phyloP scores from a whole-genome alignment of 2,329 filamentous ascomycete species.

The Xylariaceae sp. region DNA sequence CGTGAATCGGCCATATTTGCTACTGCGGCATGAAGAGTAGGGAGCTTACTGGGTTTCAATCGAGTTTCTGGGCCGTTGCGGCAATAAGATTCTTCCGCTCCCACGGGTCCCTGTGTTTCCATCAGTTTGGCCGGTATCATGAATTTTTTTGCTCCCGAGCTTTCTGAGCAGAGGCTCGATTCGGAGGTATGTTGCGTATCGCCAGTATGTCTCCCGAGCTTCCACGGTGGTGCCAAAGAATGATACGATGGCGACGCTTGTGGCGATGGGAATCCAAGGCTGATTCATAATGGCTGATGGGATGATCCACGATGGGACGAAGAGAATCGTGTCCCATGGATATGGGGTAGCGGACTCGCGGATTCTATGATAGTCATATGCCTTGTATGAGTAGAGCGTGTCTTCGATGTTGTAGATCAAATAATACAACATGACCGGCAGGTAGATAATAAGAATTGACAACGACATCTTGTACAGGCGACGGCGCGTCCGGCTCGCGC shows the following conservation, averaged over 20 bases:
- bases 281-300: constrained; percentile 41
- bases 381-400: constrained; percentile 26
- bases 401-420: constrained; percentile 39
- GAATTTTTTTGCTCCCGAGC: not conserved
- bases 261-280: constrained; percentile 47
- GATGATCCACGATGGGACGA: constrained; percentile 40
- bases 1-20: not conserved
- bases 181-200: constrained; percentile 17
- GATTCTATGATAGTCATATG: constrained; percentile 42
- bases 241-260: constrained; percentile 45
- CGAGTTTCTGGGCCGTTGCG: not conserved
- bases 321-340: constrained; percentile 47
- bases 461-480: constrained; percentile 55
- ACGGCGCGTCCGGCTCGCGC: constrained; percentile 46
- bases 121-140: not conserved
- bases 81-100: constrained; percentile 3
- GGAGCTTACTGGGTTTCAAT: constrained; percentile 1
- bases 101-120: constrained; percentile 2
- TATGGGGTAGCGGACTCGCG: constrained; percentile 38
- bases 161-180: constrained; percentile 13
- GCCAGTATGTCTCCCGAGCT: constrained; percentile 47
- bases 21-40: not conserved
- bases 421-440: constrained; percentile 45
- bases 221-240: constrained; percentile 57
- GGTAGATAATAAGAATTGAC: constrained; percentile 48